Evolutionary conservation across 768 basidiomycete genomes (phyloP), one percentile per base, ranked within the genome.

Genomic region (Chiua virens): DNA sequence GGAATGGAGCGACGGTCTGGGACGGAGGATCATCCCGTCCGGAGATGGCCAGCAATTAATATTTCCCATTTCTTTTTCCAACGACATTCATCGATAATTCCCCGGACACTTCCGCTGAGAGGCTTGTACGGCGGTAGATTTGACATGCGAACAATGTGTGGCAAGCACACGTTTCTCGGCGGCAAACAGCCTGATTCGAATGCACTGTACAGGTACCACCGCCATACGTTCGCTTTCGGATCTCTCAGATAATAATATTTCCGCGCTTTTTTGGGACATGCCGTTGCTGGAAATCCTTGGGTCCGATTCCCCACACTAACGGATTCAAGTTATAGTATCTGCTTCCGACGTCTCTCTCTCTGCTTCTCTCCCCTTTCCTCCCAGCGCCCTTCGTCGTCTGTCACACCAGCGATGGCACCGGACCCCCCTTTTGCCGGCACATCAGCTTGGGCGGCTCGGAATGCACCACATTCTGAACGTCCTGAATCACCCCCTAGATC

Each of bases 101-200:
- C 42, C 28, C 57, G 58, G 59, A 22, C 34, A 35, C 34, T 40
- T 41, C 49, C 58, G 58, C 14, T 4, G 27, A 40, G 30, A 30
- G 14, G n/a, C n/a, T n/a, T n/a, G n/a, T n/a, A 28, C 5, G 6
- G 20, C 52, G 38, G n/a, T n/a, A n/a, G n/a, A n/a, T n/a, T n/a
- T n/a, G 34, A 39, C 43, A 28, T 50, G 52, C 30, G 22, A 37
- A 30, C 25, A 50, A 42, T 48, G 49, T 30, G 34, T 2, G 13
- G 48, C 50, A 20, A 39, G 22, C 45, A 56, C 62, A 58, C 62
- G 61, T 63, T 57, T 17, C 51, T 55, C 50, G 53, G 58, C 15
- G n/a, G 43, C 50, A 56, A 36, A 44, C 42, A 23, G n/a, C 28
- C 39, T 30, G 34, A 45, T 38, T 34, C 20, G 53, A 43, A 15